These are phyloP conservation scores for Pholiota molesta DNA, from an alignment of 768 basidiomycete genomes.

Conservation along the genomic window DNA sequence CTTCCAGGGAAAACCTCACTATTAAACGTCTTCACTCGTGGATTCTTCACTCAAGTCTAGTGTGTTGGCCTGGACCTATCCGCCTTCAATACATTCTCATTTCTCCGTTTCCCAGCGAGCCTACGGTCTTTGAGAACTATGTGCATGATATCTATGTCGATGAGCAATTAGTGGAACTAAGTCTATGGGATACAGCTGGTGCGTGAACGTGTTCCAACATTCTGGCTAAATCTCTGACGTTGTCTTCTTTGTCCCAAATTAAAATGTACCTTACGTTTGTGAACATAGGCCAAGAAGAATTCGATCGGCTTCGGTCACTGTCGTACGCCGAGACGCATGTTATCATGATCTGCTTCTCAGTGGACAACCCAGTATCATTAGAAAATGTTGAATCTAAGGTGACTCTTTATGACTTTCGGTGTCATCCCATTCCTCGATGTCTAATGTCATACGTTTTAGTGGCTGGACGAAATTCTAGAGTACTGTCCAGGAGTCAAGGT, in stretches of 20 bases:
- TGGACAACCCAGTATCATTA: slow-evolving; percentile 92
- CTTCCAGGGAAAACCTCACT: slow-evolving; percentile 77
- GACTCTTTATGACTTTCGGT: slow-evolving; percentile 3
- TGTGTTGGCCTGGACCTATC: slow-evolving; percentile 30
- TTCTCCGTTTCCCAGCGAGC: slow-evolving; percentile 58
- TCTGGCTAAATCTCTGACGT: slow-evolving; percentile 1
- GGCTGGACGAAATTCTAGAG: slow-evolving; percentile 91
- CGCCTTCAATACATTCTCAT: slow-evolving; percentile 1
- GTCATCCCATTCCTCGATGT: neutral
- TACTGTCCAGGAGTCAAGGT: slow-evolving; percentile 97
- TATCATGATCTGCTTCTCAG: slow-evolving; percentile 95
- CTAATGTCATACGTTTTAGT: slow-evolving; percentile 45
- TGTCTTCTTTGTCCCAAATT: slow-evolving; percentile 13
- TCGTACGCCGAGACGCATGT: slow-evolving; percentile 97
- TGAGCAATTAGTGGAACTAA: slow-evolving; percentile 86
- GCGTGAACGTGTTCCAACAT: slow-evolving; percentile 23
- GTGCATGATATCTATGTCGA: slow-evolving; percentile 89
- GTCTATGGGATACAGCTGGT: slow-evolving; percentile 99
- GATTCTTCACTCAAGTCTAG: slow-evolving; percentile 96
- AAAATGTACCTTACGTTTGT: slow-evolving; percentile 19
- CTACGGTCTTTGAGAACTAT: slow-evolving; percentile 97
- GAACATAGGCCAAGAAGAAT: slow-evolving; percentile 85
- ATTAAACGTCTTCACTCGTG: slow-evolving; percentile 86
- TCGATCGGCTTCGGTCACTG: slow-evolving; percentile 90
- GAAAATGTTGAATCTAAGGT: slow-evolving; percentile 97